phyloP scores from a whole-genome alignment of 2,329 filamentous ascomycete genomes.

The Beauveria sp. region DNA sequence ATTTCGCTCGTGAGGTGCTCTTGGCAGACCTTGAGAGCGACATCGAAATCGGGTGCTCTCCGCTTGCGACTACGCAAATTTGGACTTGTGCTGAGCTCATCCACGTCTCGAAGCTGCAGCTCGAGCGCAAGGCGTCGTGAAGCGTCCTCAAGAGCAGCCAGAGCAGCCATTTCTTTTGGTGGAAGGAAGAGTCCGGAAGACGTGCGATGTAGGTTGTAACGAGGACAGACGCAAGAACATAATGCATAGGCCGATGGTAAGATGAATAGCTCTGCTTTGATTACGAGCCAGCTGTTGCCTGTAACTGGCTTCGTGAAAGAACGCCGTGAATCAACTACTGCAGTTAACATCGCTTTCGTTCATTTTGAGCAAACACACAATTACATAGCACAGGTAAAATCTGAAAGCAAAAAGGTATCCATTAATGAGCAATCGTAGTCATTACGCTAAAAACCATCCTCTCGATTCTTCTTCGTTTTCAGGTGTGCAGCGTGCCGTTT shows the following conservation, averaged over 20 bases:
- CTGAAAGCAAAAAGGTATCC: neutral
- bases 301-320: neutral
- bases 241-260: neutral
- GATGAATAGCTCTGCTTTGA: neutral
- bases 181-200: neutral
- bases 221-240: too few species aligned
- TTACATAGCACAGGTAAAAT: neutral
- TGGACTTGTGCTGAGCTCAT: neutral
- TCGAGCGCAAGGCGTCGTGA: neutral
- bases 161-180: neutral
- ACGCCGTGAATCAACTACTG: neutral
- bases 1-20: neutral
- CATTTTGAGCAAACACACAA: neutral
- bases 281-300: neutral
- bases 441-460: constrained; percentile 8
- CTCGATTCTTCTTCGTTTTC: constrained; percentile 17
- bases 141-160: neutral
- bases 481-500: constrained; percentile 31
- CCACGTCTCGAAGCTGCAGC: neutral
- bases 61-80: neutral
- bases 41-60: neutral
- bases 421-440: neutral
- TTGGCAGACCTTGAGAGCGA: neutral
- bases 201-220: too few species aligned
- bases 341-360: neutral